Evolutionary conservation across 345 rosid genomes (phyloP), one percentile per base, ranked within the genome.

Genomic region (Aquilaria yunnanensis): DNA sequence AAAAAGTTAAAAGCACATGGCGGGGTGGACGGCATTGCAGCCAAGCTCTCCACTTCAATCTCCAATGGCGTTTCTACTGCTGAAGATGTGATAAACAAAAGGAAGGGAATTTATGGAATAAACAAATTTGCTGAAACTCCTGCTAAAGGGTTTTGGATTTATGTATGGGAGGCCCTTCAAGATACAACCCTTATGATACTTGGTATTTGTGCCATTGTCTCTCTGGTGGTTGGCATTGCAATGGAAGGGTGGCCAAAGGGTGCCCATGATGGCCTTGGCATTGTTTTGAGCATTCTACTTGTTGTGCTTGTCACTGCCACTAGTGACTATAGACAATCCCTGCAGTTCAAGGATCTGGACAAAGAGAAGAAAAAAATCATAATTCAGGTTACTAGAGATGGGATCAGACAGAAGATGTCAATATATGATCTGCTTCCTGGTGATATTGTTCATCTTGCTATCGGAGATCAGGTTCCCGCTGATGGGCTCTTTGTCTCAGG

Each of bases 71-170:
- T 88, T 62, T 51, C 76, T 63, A 71, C 84, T 61, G 71, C 88
- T 13, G 87, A 71, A 50, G 48, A 84, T 43, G 71, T 58, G 50
- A 23, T 90, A 8, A 71, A 67, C 45, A 50, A 33, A 64, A 85
- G 99, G 69, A 75, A 80, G 74, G 63, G 56, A 14, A 67, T 85
- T n/a, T 86, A 81, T 74, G 97, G 99, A 76, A 62, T 86, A 65
- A 93, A 93, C 75, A 88, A 80, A 60, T 93, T 93, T 72, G 70
- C 85, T 0, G 97, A 93, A 75, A 83, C 88, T 60, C 96, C 95
- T 0, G 48, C 33, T 14, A 83, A 77, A 49, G 92, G 98, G 46
- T 93, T 80, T 65, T 93, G 90, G 96, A 68, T 93, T 70, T 85
- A 77, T 74, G 80, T 90, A 56, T 73, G 86, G 81, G 90, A 85